These are phyloP conservation scores for Zygosaccharomyces pseudobailii DNA, from an alignment of 1,139 yeast species.

Conservation along the genomic window DNA sequence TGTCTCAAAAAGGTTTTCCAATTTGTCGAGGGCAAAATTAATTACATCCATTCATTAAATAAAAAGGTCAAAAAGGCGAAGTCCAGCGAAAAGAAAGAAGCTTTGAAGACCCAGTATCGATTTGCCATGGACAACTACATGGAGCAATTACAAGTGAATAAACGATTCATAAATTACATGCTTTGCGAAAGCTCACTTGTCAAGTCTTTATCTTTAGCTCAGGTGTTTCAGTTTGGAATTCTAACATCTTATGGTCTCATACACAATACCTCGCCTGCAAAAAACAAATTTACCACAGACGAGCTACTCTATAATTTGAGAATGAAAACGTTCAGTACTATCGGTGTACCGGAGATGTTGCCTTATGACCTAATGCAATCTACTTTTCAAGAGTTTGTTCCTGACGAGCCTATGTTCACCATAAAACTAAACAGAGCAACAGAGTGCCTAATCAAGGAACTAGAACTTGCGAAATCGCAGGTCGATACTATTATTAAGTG, in stretches of 20 bases:
- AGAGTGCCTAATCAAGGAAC: conserved; percentile 20
- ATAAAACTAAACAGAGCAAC: conserved; percentile 16
- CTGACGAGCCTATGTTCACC: conserved; percentile 19
- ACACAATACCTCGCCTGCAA: conserved; percentile 35
- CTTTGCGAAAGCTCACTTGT: conserved; percentile 38
- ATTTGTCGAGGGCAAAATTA: conserved; percentile 42
- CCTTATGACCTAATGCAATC: conserved; percentile 35
- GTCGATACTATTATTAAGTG: conserved; percentile 22
- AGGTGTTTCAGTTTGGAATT: conserved; percentile 39
- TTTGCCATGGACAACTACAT: conserved; percentile 23
- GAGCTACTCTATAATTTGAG: conserved; percentile 60
- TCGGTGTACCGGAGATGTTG: conserved; percentile 73
- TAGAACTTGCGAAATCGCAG: conserved; percentile 14
- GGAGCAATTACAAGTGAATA: conserved; percentile 24
- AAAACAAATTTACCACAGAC: conserved; percentile 39
- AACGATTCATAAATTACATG: conserved; percentile 26
- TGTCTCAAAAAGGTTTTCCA: conserved; percentile 49
- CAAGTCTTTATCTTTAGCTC: conserved; percentile 38
- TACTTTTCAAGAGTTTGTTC: conserved; percentile 21
- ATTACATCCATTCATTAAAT: conserved; percentile 33
- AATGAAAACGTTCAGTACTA: conserved; percentile 76
- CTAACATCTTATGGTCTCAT: conserved; percentile 39
- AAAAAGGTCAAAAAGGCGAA: conserved; percentile 47
- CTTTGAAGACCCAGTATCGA: conserved; percentile 28
- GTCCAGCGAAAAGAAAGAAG: conserved; percentile 35